Percentiles rank a stretch among this genome's conserved stretches.
phyloP scores from a whole-genome alignment of 768 basidiomycete species.

The Daedalea quercina region DNA sequence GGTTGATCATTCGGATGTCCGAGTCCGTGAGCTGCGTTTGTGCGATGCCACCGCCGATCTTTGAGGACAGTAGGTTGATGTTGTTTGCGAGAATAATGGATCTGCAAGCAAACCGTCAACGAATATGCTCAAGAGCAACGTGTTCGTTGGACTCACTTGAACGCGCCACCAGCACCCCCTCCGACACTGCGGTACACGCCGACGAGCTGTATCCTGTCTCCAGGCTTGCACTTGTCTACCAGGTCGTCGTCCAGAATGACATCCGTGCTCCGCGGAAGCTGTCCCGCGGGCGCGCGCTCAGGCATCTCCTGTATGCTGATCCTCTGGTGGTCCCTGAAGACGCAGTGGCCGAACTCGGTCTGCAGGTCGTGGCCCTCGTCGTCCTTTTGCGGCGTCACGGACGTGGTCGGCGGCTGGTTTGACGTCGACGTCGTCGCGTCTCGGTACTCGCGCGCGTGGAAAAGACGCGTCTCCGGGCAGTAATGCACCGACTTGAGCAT shows the following conservation, averaged over 20 bases:
- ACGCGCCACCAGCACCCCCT: slow-evolving; percentile 84
- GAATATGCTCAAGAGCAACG: background rate
- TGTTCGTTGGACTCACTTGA: slow-evolving; percentile 79
- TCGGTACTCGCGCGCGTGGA: slow-evolving; percentile 86
- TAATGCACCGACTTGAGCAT: slow-evolving; percentile 97
- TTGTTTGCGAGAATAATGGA: slow-evolving; percentile 94
- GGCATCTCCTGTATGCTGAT: slow-evolving; percentile 99
- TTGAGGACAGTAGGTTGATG: slow-evolving; percentile 89
- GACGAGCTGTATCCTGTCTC: slow-evolving; percentile 94
- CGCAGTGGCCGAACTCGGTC: slow-evolving; percentile 88
- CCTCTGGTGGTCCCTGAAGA: slow-evolving; percentile 94
- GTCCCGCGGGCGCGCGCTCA: slow-evolving; percentile 95
- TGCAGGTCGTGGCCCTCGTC: slow-evolving; percentile 82
- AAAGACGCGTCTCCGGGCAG: slow-evolving; percentile 79
- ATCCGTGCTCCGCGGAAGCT: slow-evolving; percentile 93
- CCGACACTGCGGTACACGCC: slow-evolving; percentile 93
- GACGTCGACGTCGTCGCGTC: slow-evolving; percentile 87
- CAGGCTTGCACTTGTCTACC: slow-evolving; percentile 96
- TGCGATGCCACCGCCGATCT: slow-evolving; percentile 91
- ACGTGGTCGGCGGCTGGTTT: slow-evolving; percentile 77
- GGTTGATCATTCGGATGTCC: slow-evolving; percentile 95
- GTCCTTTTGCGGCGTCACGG: slow-evolving; percentile 86
- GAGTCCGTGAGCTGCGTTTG: slow-evolving; percentile 87
- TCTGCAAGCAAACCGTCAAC: slow-evolving; percentile 31
- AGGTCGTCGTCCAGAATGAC: slow-evolving; percentile 94